Evolutionary conservation across 2,329 filamentous ascomycete species (phyloP), one percentile per base, ranked within the genome.

Genomic region (Paecilomyces niveus): DNA sequence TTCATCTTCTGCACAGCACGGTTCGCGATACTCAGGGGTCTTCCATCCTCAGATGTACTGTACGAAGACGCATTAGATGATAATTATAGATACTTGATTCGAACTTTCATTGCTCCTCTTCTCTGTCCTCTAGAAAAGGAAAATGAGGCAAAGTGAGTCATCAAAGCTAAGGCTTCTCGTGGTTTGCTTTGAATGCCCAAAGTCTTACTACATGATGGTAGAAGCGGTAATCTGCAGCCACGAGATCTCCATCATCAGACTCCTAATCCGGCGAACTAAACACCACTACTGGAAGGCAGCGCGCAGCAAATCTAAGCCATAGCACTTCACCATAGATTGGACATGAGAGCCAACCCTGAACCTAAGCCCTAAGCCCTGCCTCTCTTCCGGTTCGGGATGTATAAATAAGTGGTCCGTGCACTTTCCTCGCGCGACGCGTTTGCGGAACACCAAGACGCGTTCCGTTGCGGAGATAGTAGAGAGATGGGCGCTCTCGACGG

Each of bases 171-270:
- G 6, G 9, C n/a, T 45, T 9, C 9, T 45, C n/a, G 35, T 39
- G 10, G 15, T 7, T 39, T 39, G 15, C n/a, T 39, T 45, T 45
- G n/a, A 13, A 45, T 45, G 39, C 39, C 39, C 39, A 9, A 45
- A 8, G 39, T 45, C 15, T 18, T 45, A 45, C 39, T 45, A 45
- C 39, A 45, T 45, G 18, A 9, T 18, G 39, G 18, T 8, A n/a
- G 39, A 18, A n/a, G n/a, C n/a, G 39, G 39, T 45, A 45, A 21
- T 18, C 15, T n/a, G 39, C 39, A 45, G 39, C 39, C 39, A 45
- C 68, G 72, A 7, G 74, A 71, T 3, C 64, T 77, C 52, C 76
- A 76, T 68, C 73, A 53, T 70, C 70, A 22, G 74, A 76, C 26
- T 22, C 22, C 22, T 21, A 76, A 76, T 52, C 74, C 76, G 59